phyloP scores from a whole-genome alignment of 2,329 filamentous ascomycete genomes.

The Pseudopithomyces chartarum region DNA sequence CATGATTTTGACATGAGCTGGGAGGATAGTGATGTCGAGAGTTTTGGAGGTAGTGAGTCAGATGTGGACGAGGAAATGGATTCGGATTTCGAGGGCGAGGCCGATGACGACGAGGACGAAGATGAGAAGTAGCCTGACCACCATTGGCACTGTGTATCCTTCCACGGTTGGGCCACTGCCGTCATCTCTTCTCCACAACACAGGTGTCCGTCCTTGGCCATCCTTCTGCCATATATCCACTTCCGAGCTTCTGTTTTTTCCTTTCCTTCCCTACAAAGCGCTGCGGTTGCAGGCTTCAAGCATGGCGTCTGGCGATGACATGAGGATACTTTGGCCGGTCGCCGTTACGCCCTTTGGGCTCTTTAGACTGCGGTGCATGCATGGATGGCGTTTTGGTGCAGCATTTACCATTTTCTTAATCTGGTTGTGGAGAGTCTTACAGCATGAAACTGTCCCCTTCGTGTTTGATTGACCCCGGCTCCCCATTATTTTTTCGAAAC shows the following conservation, averaged over 20 bases:
- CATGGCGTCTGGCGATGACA: conserved; percentile 8
- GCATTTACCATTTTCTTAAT: not conserved
- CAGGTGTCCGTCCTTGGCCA: not conserved
- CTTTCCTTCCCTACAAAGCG: not conserved
- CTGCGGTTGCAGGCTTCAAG: not conserved
- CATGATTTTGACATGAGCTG: conserved; percentile 62
- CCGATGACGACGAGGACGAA: conserved; percentile 34
- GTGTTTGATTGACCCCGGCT: too few species aligned
- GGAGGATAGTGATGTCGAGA: conserved; percentile 60
- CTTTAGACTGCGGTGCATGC: not conserved
- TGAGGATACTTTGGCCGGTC: not conserved
- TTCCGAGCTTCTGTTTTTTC: not conserved
- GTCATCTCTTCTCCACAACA: not conserved
- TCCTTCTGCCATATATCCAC: not conserved
- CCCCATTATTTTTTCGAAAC: too few species aligned
- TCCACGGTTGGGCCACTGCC: not conserved
- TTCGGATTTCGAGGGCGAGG: conserved; percentile 62
- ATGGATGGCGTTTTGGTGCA: conserved; percentile 3
- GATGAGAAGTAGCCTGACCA: conserved; percentile 25
- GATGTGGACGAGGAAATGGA: conserved; percentile 65
- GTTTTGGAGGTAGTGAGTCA: conserved; percentile 73
- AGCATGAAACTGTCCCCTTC: too few species aligned
- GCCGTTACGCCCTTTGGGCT: not conserved
- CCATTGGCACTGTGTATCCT: not conserved
- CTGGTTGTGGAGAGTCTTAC: not conserved